Evolutionary conservation across 2,329 filamentous ascomycete species (phyloP).

Genomic region (Chalaropsis thielavioides): DNA sequence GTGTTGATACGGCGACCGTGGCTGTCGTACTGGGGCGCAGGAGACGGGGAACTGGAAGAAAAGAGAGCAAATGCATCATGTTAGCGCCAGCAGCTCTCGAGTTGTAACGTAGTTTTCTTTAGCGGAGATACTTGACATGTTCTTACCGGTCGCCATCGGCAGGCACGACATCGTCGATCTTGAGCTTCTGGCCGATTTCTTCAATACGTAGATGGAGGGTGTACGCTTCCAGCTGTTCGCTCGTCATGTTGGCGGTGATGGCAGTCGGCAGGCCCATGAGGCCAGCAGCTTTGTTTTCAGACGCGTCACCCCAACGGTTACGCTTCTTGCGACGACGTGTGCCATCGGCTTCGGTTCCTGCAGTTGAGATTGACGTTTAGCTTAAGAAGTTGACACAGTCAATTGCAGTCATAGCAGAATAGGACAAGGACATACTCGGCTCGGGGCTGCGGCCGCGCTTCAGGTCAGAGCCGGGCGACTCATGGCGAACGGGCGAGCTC

Average conservation of each 20-base stretch:
- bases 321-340: constrained; percentile 89
- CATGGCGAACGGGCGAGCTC: constrained; percentile 4
- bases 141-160: constrained; percentile 85
- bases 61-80: constrained; percentile 14
- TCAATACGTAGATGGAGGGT: constrained; percentile 93
- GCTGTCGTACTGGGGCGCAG: constrained; percentile 95
- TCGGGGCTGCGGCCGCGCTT: constrained; percentile 92
- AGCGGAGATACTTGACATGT: background rate
- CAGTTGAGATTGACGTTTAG: constrained; percentile 8
- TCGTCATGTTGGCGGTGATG: constrained; percentile 95
- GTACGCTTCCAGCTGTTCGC: constrained; percentile 94
- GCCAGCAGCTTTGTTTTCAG: constrained; percentile 96
- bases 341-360: constrained; percentile 51
- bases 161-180: constrained; percentile 97
- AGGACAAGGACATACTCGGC: constrained; percentile 42
- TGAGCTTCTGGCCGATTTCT: constrained; percentile 97
- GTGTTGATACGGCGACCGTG: constrained; percentile 99
- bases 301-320: constrained; percentile 94
- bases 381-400: constrained; percentile 21
- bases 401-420: background rate
- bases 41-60: constrained; percentile 68
- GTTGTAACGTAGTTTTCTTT: background rate
- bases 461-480: constrained; percentile 29
- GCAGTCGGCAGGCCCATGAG: constrained; percentile 94
- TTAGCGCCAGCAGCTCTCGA: background rate